Evolutionary conservation across 768 basidiomycete species (phyloP).

Genomic region (Boletus coccyginus): DNA sequence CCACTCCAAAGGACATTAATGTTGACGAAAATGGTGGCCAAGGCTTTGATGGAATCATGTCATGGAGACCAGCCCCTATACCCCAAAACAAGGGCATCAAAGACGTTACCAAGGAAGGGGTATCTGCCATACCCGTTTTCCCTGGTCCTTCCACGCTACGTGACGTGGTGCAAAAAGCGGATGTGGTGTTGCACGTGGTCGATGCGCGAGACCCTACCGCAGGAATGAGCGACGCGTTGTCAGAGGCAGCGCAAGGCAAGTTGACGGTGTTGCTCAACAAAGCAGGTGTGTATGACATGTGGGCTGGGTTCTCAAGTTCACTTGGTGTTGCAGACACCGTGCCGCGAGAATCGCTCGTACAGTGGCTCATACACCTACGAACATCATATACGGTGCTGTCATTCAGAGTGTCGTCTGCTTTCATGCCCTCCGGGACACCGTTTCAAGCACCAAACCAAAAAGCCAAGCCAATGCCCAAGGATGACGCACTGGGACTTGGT

Average conservation of each 20-base stretch:
- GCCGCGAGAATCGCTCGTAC: conserved; percentile 68
- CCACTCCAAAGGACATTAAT: conserved; percentile 27
- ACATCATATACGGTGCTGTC: conserved; percentile 58
- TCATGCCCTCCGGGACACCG: conserved; percentile 44
- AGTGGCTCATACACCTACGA: conserved; percentile 68
- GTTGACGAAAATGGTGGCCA: conserved; percentile 29
- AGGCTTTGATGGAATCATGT: conserved; percentile 40
- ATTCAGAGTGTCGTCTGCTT: conserved; percentile 72
- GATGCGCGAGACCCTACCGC: conserved; percentile 83
- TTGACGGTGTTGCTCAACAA: conserved; percentile 80
- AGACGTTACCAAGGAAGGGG: background rate
- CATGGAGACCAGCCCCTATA: conserved; percentile 10
- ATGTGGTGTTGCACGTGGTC: conserved; percentile 77
- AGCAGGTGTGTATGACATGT: conserved; percentile 56
- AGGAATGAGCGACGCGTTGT: conserved; percentile 66
- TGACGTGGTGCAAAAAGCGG: conserved; percentile 66
- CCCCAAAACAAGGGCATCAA: background rate
- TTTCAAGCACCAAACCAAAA: conserved; percentile 39
- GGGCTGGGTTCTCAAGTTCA: background rate
- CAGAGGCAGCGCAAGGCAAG: conserved; percentile 39
- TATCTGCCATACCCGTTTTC: conserved; percentile 20
- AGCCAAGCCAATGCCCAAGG: conserved; percentile 38
- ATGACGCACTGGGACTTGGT: conserved; percentile 64
- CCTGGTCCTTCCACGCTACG: conserved; percentile 30
- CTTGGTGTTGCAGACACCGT: conserved; percentile 56